These are phyloP conservation scores for Adansonia digitata DNA, from an alignment of 345 rosid species.

Conservation along the genomic window DNA sequence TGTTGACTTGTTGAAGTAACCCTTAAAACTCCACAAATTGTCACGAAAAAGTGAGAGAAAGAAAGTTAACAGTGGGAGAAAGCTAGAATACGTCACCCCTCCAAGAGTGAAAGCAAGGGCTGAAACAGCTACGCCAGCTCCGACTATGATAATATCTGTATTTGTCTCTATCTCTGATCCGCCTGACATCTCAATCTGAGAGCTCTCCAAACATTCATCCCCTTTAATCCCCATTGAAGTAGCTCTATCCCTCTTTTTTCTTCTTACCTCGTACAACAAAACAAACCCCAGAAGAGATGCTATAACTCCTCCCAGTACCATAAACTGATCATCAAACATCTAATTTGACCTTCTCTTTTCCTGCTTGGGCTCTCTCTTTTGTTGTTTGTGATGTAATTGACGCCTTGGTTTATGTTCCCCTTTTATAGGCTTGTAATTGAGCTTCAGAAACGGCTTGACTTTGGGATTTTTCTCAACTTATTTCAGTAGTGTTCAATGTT, in stretches of 20 bases:
- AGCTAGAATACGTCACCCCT: background rate
- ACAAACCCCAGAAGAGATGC: background rate
- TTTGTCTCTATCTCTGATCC: too few relatives aligned
- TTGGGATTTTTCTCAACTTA: background rate
- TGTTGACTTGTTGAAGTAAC: too few relatives aligned
- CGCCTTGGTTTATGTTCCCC: background rate
- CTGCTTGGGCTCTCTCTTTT: background rate
- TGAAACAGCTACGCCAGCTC: constrained; percentile 48
- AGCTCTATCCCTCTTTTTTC: too few relatives aligned
- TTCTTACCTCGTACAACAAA: background rate
- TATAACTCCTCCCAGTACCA: background rate
- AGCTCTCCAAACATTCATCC: too few relatives aligned
- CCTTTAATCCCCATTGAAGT: too few relatives aligned
- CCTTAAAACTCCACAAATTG: too few relatives aligned
- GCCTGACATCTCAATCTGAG: too few relatives aligned
- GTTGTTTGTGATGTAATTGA: background rate
- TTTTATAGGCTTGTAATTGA: background rate
- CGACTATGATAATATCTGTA: constrained; percentile 28
- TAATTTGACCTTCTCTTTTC: background rate
- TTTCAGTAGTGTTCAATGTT: background rate
- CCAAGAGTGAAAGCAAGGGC: constrained; percentile 51
- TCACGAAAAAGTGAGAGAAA: too few relatives aligned
- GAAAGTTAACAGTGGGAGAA: too few relatives aligned
- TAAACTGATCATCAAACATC: background rate
- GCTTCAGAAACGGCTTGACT: background rate